These are phyloP conservation scores for Pleurotus cornucopiae DNA, from an alignment of 768 basidiomycete species.

Conservation along the genomic window DNA sequence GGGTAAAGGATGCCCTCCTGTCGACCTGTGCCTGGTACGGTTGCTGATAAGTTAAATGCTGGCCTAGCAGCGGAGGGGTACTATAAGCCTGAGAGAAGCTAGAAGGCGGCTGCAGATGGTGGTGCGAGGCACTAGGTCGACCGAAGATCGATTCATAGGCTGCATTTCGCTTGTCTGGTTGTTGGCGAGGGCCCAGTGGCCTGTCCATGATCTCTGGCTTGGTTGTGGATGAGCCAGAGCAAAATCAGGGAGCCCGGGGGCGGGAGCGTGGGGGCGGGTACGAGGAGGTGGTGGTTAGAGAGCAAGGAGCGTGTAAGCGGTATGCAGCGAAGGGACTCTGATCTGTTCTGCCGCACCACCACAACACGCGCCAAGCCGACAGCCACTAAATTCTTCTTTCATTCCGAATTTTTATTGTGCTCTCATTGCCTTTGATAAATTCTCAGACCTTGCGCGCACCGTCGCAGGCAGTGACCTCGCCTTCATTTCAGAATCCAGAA, in stretches of 20 bases:
- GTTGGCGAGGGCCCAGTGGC: conserved; percentile 52
- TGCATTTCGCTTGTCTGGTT: conserved; percentile 70
- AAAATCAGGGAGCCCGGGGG: neutral
- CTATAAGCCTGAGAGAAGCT: conserved; percentile 18
- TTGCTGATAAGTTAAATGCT: conserved; percentile 29
- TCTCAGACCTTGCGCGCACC: neutral
- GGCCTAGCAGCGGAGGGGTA: conserved; percentile 22
- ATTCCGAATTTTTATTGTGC: neutral
- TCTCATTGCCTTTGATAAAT: neutral
- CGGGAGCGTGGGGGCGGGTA: neutral
- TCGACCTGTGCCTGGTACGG: conserved; percentile 37
- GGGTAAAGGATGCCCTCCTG: conserved; percentile 42
- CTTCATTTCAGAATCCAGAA: neutral
- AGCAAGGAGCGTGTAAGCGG: conserved; percentile 7
- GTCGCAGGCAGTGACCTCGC: neutral
- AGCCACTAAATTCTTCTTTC: neutral
- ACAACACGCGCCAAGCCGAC: conserved; percentile 5
- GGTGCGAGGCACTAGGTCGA: conserved; percentile 59
- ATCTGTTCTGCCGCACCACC: conserved; percentile 1
- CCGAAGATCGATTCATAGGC: conserved; percentile 90
- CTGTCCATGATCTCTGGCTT: conserved; percentile 33
- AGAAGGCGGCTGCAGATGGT: conserved; percentile 27
- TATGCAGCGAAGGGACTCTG: conserved; percentile 1
- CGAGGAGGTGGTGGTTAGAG: conserved; percentile 3
- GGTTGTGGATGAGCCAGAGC: neutral